A percentile compares a stretch with the other conserved stretches of the same genome.
Evolutionary conservation across 2,329 filamentous ascomycete species (phyloP).

Genomic region (Diplodia mutila): DNA sequence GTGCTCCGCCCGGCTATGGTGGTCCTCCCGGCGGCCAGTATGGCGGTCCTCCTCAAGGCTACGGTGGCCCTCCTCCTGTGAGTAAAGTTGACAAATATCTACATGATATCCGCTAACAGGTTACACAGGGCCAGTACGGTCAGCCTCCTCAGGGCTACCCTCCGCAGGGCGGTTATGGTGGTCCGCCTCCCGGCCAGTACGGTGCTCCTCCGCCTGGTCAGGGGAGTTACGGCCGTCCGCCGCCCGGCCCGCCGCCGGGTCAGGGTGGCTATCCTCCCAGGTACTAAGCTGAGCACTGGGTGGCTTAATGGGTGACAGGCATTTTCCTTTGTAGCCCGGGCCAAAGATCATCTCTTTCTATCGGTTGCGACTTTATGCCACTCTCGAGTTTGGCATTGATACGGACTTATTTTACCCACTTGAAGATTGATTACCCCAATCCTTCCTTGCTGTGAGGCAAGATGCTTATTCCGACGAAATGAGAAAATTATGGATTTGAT

Average conservation of each 20-base stretch:
- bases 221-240: conserved; percentile 33
- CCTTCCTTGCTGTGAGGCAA: background rate
- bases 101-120: conserved; percentile 8
- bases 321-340: background rate
- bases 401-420: background rate
- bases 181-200: conserved; percentile 32
- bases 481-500: background rate
- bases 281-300: conserved; percentile 4
- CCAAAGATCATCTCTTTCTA: background rate
- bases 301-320: background rate
- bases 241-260: conserved; percentile 32
- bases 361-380: background rate
- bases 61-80: conserved; percentile 27
- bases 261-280: conserved; percentile 22
- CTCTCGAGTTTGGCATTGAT: background rate
- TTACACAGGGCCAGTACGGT: conserved; percentile 31
- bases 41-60: conserved; percentile 33
- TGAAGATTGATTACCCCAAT: conserved; percentile 14
- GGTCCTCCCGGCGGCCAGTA: conserved; percentile 39
- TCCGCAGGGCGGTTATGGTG: conserved; percentile 29
- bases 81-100: background rate
- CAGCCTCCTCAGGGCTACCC: conserved; percentile 30
- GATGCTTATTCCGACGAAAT: background rate
- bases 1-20: conserved; percentile 31
- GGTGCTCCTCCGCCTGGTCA: conserved; percentile 39